Percentiles rank a stretch among this genome's conserved stretches.
phyloP scores from a whole-genome alignment of 192 early-diverging fungal species.

The Neocallimastix lanati region DNA sequence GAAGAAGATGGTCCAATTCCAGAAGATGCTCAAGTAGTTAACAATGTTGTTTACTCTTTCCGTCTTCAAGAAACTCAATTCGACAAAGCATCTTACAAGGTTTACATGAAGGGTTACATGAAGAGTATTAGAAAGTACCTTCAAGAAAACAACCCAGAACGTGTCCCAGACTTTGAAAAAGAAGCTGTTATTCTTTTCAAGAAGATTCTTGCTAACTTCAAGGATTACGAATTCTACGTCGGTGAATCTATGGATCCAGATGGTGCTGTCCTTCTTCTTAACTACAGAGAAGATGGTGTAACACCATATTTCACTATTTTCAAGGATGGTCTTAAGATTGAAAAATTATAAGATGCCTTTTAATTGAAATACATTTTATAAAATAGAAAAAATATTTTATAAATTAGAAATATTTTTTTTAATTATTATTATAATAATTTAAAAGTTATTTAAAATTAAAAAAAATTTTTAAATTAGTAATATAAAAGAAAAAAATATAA shows the following conservation, averaged over 20 bases:
- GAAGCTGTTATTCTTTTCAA: constrained; percentile 43
- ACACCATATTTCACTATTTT: constrained; percentile 85
- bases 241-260: constrained; percentile 76
- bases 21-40: constrained; percentile 30
- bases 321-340: constrained; percentile 61
- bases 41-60: constrained; percentile 70
- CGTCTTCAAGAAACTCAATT: constrained; percentile 56
- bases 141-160: constrained; percentile 33
- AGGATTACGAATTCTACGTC: constrained; percentile 81
- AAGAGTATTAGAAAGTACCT: constrained; percentile 57
- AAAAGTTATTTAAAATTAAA: not conserved
- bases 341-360: constrained; percentile 40
- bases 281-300: constrained; percentile 85
- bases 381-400: not conserved
- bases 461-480: not conserved
- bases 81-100: constrained; percentile 80
- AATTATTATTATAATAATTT: not conserved
- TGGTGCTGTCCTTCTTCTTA: constrained; percentile 70
- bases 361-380: not conserved
- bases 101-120: constrained; percentile 88
- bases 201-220: constrained; percentile 62
- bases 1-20: constrained; percentile 11
- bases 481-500: not conserved
- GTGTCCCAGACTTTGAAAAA: constrained; percentile 40
- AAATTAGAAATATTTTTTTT: not conserved